These are phyloP conservation scores for Vitis riparia DNA, from an alignment of 164 flowering plant species.

Conservation along the genomic window DNA sequence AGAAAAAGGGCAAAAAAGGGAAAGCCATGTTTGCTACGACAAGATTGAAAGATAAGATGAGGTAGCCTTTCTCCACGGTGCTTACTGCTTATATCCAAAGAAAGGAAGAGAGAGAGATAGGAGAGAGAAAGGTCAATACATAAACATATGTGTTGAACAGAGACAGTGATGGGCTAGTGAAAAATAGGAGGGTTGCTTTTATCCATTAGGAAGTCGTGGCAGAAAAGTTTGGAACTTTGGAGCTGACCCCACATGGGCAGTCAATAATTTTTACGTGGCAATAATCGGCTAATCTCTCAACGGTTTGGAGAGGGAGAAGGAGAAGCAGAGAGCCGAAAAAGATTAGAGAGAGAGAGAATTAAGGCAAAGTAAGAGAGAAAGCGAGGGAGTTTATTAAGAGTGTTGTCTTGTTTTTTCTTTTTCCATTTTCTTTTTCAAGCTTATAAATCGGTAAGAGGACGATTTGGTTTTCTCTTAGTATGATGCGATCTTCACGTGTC, in stretches of 20 bases:
- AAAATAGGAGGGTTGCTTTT: constrained; percentile 13
- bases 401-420: too few relatives aligned
- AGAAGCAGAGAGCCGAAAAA: constrained; percentile 14
- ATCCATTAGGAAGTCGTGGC: constrained; percentile 39
- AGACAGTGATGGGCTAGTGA: neutral
- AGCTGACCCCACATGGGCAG: constrained; percentile 13
- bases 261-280: constrained; percentile 18
- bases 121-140: neutral
- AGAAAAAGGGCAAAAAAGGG: too few relatives aligned
- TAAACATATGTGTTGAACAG: neutral
- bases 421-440: too few relatives aligned
- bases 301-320: neutral
- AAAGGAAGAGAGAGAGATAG: neutral
- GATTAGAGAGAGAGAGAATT: neutral
- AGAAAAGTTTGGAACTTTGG: constrained; percentile 13
- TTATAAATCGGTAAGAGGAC: constrained; percentile 8
- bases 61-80: neutral
- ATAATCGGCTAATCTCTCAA: constrained; percentile 6
- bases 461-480: neutral
- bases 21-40: constrained; percentile 12
- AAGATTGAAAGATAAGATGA: constrained; percentile 21
- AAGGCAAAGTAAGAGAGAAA: too few relatives aligned
- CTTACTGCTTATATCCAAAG: neutral
- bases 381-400: too few relatives aligned
- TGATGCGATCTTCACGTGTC: neutral